Evolutionary conservation across 1,284 basidiomycete genomes (phyloP), one percentile per base, ranked within the genome.

Genomic region (Heterobasidion occidentale): DNA sequence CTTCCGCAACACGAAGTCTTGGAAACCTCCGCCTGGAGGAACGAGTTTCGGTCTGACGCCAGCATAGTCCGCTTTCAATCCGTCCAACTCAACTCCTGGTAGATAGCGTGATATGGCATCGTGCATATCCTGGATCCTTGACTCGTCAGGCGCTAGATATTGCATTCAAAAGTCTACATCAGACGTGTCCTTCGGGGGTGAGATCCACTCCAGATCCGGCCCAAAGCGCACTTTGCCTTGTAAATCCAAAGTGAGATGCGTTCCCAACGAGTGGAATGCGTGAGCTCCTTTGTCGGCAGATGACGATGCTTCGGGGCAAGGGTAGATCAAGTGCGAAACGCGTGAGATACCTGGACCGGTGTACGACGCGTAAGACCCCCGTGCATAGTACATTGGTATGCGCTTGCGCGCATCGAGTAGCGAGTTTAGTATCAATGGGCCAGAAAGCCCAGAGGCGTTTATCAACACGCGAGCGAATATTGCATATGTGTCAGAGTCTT

Each of bases 41-140:
- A 84, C 82, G 14, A 98, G 75, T 70, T 98, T 98, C 3, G 96
- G 94, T 56, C 96, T 78, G 61, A 99, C 84, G 2, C 96, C 96
- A 20, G 88, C 86, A 68, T 98, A 98, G 70, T 97, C 95, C 2
- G 93, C 88, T 58, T 81, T 76, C 54, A 99, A 76, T 0, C 85
- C 84, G 8, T 84, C 77, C 2, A 80, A 66, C 9, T 69, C 66
- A 15, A 98, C 81, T 7, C 73, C 76, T 0, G 94, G 92, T 42
- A 99, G 76, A 71, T 95, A 96, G 47, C 73, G 74, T 19, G 71
- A 77, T 14, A 93, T 81, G 0, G 88, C 86, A 20, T 73, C 62
- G 60, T 86, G 76, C 78, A 95, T 93, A 55, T 83, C 73, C 36
- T 72, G 68, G 44, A 90, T 65, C 52, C 79, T 76, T 17, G 80